Conservation (phyloP, 495 filamentous ascomycete species). For the Cladorrhinum samala region DNA sequence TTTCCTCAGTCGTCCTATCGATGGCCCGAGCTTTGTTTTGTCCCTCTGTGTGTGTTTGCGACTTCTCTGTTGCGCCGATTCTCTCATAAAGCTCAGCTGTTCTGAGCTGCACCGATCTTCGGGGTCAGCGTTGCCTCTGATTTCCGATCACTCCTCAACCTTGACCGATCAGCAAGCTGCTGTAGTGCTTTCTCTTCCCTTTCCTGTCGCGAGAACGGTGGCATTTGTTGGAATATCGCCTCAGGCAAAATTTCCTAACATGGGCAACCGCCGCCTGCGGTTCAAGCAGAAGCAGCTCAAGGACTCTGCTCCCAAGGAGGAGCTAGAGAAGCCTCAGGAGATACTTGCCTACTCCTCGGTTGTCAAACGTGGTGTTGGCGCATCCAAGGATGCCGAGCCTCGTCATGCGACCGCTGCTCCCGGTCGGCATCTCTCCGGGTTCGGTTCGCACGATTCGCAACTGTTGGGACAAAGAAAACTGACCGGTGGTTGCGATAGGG, state of each 20-base stretch:
- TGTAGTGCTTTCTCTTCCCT: neutral
- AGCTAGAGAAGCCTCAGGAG: neutral
- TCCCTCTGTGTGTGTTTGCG: too few relatives aligned
- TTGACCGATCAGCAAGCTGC: too few relatives aligned
- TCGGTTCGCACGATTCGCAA: neutral
- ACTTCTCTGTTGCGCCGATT: too few relatives aligned
- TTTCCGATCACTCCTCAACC: too few relatives aligned
- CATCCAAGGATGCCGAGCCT: too few relatives aligned
- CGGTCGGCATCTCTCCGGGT: neutral
- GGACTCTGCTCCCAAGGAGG: neutral
- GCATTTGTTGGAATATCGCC: neutral
- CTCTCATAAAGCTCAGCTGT: too few relatives aligned
- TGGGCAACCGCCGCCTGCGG: neutral
- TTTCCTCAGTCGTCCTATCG: too few relatives aligned
- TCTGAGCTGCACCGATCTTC: too few relatives aligned
- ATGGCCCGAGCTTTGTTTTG: too few relatives aligned
- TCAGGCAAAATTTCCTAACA: neutral
- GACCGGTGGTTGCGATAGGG: slow-evolving; percentile 43
- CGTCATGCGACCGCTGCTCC: too few relatives aligned
- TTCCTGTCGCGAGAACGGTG: neutral
- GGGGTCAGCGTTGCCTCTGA: too few relatives aligned
- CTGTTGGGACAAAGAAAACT: slow-evolving; percentile 4
- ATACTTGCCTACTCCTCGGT: neutral
- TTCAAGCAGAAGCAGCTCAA: neutral
- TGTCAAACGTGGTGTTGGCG: neutral